These are phyloP conservation scores for Allomyces arbusculus DNA, from an alignment of 192 early-diverging fungal genomes.

Conservation along the genomic window DNA sequence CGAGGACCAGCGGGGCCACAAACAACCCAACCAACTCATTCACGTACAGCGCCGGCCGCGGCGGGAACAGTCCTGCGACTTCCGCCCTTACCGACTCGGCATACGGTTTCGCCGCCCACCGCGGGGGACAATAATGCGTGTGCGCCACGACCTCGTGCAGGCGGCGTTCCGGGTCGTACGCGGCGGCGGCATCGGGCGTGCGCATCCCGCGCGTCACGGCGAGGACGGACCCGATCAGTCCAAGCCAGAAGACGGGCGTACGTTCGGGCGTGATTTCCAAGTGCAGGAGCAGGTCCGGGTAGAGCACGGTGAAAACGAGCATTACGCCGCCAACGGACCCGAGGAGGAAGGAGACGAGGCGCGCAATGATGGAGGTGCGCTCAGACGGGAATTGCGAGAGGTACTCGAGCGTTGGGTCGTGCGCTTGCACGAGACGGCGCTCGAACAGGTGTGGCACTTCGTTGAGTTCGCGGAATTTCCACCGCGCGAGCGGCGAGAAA, in stretches of 20 bases:
- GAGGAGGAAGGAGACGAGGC: constrained; percentile 73
- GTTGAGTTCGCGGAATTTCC: constrained; percentile 95
- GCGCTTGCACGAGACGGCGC: constrained; percentile 46
- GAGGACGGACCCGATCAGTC: constrained; percentile 65
- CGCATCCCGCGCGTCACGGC: constrained; percentile 62
- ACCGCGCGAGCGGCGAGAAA: constrained; percentile 69
- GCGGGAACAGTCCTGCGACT: constrained; percentile 58
- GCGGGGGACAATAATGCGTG: neutral
- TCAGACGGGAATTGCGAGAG: constrained; percentile 77
- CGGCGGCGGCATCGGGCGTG: constrained; percentile 35
- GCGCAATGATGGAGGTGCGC: constrained; percentile 50
- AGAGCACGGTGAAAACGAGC: constrained; percentile 55
- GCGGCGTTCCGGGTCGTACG: too few relatives aligned
- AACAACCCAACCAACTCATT: constrained; percentile 63
- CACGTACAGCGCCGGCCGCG: constrained; percentile 55
- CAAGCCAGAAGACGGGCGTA: constrained; percentile 85
- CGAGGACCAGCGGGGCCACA: constrained; percentile 66
- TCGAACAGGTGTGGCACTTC: constrained; percentile 83
- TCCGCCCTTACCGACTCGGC: constrained; percentile 38
- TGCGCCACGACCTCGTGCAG: neutral
- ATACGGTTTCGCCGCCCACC: neutral
- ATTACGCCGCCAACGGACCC: constrained; percentile 78
- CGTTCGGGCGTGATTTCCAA: constrained; percentile 79
- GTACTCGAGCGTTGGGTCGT: constrained; percentile 59
- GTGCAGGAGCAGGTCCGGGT: constrained; percentile 66